phyloP scores from a whole-genome alignment of 306 rosid genomes.

The Cicer pinnatifidum region DNA sequence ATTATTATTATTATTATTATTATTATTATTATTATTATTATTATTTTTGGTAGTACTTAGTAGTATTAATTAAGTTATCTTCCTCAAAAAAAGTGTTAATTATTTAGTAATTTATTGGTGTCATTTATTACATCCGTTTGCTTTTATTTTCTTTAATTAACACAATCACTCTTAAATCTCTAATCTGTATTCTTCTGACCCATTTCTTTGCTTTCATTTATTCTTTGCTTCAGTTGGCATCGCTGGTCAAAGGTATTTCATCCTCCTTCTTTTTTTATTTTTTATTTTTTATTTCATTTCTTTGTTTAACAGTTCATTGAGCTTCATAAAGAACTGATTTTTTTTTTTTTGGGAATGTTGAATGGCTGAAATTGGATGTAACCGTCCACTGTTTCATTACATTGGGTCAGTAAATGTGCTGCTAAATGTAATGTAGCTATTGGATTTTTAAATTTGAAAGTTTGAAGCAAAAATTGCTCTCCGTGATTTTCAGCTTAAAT shows the following conservation, averaged over 20 bases:
- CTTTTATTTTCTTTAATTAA: conserved; percentile 29
- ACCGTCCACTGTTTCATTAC: conserved; percentile 62
- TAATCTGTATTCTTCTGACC: conserved; percentile 42
- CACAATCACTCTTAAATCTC: conserved; percentile 36
- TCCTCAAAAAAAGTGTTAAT: too few species aligned
- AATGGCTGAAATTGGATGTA: conserved; percentile 46
- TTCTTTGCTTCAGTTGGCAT: conserved; percentile 41
- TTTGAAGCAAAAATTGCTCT: conserved; percentile 36
- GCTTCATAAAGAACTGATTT: not conserved
- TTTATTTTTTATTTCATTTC: not conserved
- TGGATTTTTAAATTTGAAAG: conserved; percentile 35
- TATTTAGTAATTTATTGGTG: conserved; percentile 13
- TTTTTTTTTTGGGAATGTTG: conserved; percentile 22
- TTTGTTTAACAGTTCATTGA: conserved; percentile 23
- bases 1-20: not conserved
- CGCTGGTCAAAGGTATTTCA: conserved; percentile 59
- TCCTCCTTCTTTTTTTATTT: conserved; percentile 11
- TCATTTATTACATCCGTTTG: conserved; percentile 27
- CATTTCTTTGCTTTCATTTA: conserved; percentile 45
- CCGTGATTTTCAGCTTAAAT: conserved; percentile 35
- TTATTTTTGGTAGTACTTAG: not conserved
- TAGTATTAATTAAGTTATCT: too few species aligned
- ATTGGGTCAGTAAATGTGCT: conserved; percentile 33
- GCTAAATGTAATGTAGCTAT: conserved; percentile 15
- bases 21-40: not conserved